phyloP scores from a whole-genome alignment of 352 stramenopile species.

The Phytophthora crassamura region DNA sequence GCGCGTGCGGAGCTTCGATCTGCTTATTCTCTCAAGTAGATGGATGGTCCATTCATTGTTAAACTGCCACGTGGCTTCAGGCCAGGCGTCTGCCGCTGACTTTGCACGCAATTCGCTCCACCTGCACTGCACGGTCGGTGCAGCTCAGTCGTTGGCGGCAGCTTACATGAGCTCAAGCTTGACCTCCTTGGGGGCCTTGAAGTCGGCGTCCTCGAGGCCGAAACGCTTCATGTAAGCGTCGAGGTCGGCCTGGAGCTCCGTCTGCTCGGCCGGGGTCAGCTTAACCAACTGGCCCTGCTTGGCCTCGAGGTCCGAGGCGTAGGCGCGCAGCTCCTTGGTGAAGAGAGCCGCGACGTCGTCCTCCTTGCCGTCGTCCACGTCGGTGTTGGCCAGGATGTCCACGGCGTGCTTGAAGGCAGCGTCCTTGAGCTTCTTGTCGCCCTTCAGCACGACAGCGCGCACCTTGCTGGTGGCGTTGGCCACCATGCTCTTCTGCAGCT shows the following conservation, averaged over 20 bases:
- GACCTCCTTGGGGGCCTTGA: constrained; percentile 86
- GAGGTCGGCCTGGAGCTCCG: constrained; percentile 82
- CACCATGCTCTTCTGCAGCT: constrained; percentile 89
- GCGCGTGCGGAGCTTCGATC: neutral
- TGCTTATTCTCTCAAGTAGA: constrained; percentile 44
- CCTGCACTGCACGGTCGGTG: constrained; percentile 23
- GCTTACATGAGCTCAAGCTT: constrained; percentile 89
- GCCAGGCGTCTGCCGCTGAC: constrained; percentile 26
- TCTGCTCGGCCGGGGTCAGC: constrained; percentile 80
- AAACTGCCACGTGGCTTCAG: constrained; percentile 32
- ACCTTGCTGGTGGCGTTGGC: constrained; percentile 76
- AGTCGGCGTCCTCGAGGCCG: constrained; percentile 76
- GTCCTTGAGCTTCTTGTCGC: constrained; percentile 88
- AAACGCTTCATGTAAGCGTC: constrained; percentile 91
- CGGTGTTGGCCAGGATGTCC: constrained; percentile 77
- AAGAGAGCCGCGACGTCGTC: constrained; percentile 86
- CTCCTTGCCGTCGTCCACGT: constrained; percentile 81
- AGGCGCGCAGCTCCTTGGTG: constrained; percentile 83
- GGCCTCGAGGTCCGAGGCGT: constrained; percentile 72
- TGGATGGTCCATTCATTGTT: constrained; percentile 45
- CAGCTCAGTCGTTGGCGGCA: constrained; percentile 5
- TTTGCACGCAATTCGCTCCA: constrained; percentile 25
- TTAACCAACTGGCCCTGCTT: constrained; percentile 84
- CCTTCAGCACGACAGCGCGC: constrained; percentile 72
- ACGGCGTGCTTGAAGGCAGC: constrained; percentile 87